Evolutionary conservation across 345 rosid species (phyloP), one percentile per base, ranked within the genome.

Genomic region (Noccaea caerulescens): DNA sequence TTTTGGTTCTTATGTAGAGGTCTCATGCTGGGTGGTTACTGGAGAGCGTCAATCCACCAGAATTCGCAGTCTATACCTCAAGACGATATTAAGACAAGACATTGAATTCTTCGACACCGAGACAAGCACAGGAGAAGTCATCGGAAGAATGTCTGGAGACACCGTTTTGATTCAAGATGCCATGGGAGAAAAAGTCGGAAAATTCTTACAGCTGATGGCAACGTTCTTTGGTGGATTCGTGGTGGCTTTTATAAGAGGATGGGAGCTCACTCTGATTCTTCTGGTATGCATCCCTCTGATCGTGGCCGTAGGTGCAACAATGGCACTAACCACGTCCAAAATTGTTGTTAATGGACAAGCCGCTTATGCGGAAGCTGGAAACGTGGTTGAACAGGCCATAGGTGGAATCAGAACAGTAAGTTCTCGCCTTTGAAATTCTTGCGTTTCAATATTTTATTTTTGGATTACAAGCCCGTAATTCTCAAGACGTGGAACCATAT

Each of bases 91-190:
- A 56, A 56, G 54, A 44, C 72, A 68, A 55, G 63, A 68, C 9
- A 68, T 43, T 2, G 54, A 8, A 14, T 56, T 68, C 34, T 68
- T 68, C 16, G 72, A 68, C 45, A 45, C 50, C 10, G 72, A 68
- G 49, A 42, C 53, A 54, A 42, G 16, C n/a, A 43, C 62, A 11
- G 72, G 72, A 53, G 71, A 67, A 67, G 63, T 68, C 23, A 56
- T 55, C 0, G 72, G 72, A 43, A 68, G 54, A 55, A 68, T 68
- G 63, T 55, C 72, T 18, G 72, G 72, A 10, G 72, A 68, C 70
- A 65, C 68, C 46, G 27, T 70, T 27, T 51, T 70, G 27, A 70
- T 70, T 50, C 67, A 70, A 70, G 67, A 70, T 6, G 67, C 74
- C 37, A 70, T 59, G 67, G 73, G 71, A 58, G 43, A 74, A 68